These are phyloP conservation scores for Prasinococcaceae sp. DNA, from an alignment of 139 green algal genomes.

Conservation along the genomic window DNA sequence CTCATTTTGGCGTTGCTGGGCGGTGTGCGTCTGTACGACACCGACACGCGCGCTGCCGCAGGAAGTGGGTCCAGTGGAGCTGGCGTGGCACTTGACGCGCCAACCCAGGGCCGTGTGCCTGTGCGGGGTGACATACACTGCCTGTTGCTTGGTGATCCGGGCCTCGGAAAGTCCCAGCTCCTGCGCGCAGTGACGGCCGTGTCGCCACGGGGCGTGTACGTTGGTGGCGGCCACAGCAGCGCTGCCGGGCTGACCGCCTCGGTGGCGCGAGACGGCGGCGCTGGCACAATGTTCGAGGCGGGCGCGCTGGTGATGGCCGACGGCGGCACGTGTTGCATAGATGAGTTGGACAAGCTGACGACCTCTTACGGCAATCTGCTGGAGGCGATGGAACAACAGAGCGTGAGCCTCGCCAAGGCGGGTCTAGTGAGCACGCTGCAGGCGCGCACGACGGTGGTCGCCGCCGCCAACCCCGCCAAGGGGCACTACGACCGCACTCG, in stretches of 20 bases:
- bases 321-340: slow-evolving; percentile 70
- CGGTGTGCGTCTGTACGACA: slow-evolving; percentile 40
- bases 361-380: slow-evolving; percentile 45
- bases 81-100: background rate
- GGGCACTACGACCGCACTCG: slow-evolving; percentile 67
- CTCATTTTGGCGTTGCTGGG: slow-evolving; percentile 76
- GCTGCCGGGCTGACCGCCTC: slow-evolving; percentile 62
- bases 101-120: background rate
- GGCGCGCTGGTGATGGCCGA: slow-evolving; percentile 75
- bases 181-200: slow-evolving; percentile 22
- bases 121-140: slow-evolving; percentile 22
- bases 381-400: slow-evolving; percentile 87
- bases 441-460: slow-evolving; percentile 73
- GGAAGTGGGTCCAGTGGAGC: background rate
- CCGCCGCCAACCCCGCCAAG: slow-evolving; percentile 71
- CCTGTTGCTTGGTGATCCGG: slow-evolving; percentile 29
- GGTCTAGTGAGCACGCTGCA: slow-evolving; percentile 71
- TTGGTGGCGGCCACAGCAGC: slow-evolving; percentile 68
- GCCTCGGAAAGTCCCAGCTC: slow-evolving; percentile 42
- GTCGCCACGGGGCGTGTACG: slow-evolving; percentile 72
- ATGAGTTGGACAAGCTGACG: slow-evolving; percentile 91
- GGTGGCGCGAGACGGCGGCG: slow-evolving; percentile 29
- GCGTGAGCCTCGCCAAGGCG: slow-evolving; percentile 75
- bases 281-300: slow-evolving; percentile 50
- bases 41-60: no score